A percentile compares a stretch with the other conserved stretches of the same genome.
These are phyloP conservation scores for Phytophthora syringae DNA, from an alignment of 352 stramenopile species.

Conservation along the genomic window DNA sequence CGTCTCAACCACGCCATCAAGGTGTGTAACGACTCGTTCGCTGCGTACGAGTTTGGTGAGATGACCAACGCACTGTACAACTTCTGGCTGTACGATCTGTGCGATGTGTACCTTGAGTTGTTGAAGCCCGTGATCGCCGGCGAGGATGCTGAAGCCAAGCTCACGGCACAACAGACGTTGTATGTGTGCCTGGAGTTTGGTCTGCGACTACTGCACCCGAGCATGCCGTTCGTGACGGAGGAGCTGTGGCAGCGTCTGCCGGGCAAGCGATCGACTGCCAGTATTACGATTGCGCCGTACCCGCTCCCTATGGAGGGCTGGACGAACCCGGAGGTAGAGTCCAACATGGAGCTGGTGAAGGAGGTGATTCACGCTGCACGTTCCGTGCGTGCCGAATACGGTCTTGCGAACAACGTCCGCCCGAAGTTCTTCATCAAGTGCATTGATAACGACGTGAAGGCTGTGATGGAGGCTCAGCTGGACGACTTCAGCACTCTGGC, in stretches of 20 bases:
- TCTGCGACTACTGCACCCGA: slow-evolving; percentile 95
- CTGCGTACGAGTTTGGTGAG: slow-evolving; percentile 96
- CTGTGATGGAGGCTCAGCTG: slow-evolving; percentile 79
- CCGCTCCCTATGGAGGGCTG: slow-evolving; percentile 83
- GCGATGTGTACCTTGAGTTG: slow-evolving; percentile 99
- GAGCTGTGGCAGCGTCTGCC: slow-evolving; percentile 90
- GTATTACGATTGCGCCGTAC: slow-evolving; percentile 85
- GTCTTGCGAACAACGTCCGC: slow-evolving; percentile 79
- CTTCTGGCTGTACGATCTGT: slow-evolving; percentile 99
- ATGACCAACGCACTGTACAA: slow-evolving; percentile 95
- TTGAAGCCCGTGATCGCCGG: slow-evolving; percentile 97
- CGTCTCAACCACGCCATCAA: slow-evolving; percentile 81
- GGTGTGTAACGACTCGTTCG: slow-evolving; percentile 86
- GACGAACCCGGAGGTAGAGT: slow-evolving; percentile 88
- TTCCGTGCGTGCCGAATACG: slow-evolving; percentile 93
- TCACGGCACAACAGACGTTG: slow-evolving; percentile 83
- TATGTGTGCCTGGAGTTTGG: slow-evolving; percentile 87
- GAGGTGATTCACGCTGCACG: slow-evolving; percentile 95
- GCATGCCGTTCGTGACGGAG: slow-evolving; percentile 99
- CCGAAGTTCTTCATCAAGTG: slow-evolving; percentile 93
- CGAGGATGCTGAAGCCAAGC: slow-evolving; percentile 71
- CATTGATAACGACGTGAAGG: slow-evolving; percentile 72
- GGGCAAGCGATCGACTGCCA: slow-evolving; percentile 64
- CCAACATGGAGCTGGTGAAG: slow-evolving; percentile 94
- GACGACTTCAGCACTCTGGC: slow-evolving; percentile 97